Base-by-base conservation (phyloP, 106 monocot species). In the Chionographis japonica region DNA sequence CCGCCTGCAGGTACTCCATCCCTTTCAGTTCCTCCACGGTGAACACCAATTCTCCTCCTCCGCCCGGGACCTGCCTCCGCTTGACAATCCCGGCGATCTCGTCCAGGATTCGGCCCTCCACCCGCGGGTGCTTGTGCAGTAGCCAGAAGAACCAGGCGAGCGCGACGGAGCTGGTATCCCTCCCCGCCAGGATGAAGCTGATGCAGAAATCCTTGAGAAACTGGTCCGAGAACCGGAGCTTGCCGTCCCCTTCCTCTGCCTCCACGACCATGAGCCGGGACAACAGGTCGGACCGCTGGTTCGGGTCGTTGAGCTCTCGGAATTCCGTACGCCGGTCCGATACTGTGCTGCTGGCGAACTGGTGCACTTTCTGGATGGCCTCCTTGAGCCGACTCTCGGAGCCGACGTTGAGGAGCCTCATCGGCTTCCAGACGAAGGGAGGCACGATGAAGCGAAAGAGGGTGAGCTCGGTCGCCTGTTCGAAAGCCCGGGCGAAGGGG, bases 141-240 rank as follows among this genome's bases (percentile, higher is more conserved):
- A 97, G 81, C 89, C 92, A 97, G 73, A 97, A 87, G 76, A 97
- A 97, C 97, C 97, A 97, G 0, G 82, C 63, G 27, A 97, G 84
- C 7, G 88, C 92, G 2, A 92, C 84, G 4, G 97, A 92, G 77
- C 92, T 97, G 8, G 97, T 97, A 84, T 97, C 97, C 1, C 97
- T 68, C 4, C 97, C 97, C 0, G 97, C 92, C 6, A 97, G 75
- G 4, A 97, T 86, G 70, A 97, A 92, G 66, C 92, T 97, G 56
- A 97, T 91, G 80, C 91, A 89, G 68, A 95, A 91, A 60, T 95
- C 95, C 62, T 86, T 88, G 12, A 95, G 82, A 50, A 86, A 81
- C 52, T 86, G 80, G 53, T 91, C 76, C 1, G 88, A 82, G 77
- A 82, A 92, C 9, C 20, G 50, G 38, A 42, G 3, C 4, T 60